Percentiles rank a stretch among this genome's conserved stretches.
These are phyloP conservation scores for Yarrowia sp. DNA, from an alignment of 805 yeast genomes.

Conservation along the genomic window DNA sequence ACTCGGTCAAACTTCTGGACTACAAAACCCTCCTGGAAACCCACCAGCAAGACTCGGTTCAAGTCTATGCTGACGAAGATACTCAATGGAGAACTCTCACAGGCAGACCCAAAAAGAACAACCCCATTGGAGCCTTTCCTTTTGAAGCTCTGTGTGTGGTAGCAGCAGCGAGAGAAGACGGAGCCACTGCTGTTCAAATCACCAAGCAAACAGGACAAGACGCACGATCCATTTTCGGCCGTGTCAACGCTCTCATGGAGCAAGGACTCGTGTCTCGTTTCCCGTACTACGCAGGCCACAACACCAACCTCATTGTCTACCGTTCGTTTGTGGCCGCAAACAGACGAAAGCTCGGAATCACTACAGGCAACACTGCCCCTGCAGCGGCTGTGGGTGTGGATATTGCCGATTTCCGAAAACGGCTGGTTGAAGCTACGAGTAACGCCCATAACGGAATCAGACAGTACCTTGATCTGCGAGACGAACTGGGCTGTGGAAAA, in stretches of 20 bases:
- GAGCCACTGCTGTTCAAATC: constrained; percentile 51
- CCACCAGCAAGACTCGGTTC: constrained; percentile 26
- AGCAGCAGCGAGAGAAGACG: constrained; percentile 53
- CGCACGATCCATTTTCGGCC: constrained; percentile 52
- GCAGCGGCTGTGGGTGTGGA: constrained; percentile 42
- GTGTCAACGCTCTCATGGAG: constrained; percentile 48
- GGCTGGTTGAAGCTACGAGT: constrained; percentile 46
- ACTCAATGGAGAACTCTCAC: constrained; percentile 51
- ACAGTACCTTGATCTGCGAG: constrained; percentile 51
- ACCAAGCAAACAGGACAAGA: constrained; percentile 52
- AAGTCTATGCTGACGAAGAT: constrained; percentile 48
- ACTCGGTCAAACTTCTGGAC: constrained; percentile 33
- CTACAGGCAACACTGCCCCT: constrained; percentile 31
- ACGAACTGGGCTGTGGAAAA: constrained; percentile 53
- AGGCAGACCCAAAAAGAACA: constrained; percentile 47
- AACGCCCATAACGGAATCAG: constrained; percentile 50
- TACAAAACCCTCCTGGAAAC: constrained; percentile 7
- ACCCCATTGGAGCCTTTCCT: constrained; percentile 50
- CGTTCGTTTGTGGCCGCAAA: constrained; percentile 50
- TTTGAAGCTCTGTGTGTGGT: constrained; percentile 52
- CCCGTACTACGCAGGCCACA: constrained; percentile 49
- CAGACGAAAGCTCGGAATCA: constrained; percentile 42
- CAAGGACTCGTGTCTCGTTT: constrained; percentile 49
- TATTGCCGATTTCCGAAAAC: constrained; percentile 42
- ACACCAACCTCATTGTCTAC: constrained; percentile 49